Evolutionary conservation across 2,329 filamentous ascomycete species (phyloP), one percentile per base, ranked within the genome.

Genomic region (Keithomyces neogunnii): DNA sequence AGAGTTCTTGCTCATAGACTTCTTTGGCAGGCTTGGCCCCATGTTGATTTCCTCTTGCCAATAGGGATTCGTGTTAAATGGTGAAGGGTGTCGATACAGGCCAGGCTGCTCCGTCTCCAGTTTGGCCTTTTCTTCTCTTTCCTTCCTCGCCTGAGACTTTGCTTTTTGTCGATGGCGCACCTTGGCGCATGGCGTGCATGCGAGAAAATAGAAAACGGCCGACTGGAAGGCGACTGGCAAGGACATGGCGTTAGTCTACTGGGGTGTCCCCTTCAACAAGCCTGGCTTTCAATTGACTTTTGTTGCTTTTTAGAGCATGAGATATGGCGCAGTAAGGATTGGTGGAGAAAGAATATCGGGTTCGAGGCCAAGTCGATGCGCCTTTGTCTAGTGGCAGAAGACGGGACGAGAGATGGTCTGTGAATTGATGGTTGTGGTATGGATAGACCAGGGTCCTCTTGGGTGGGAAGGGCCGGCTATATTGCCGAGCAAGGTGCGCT

Each of bases 31-130:
- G 3, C 81, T 82, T 2, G 91, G 91, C 0, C 91, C 91, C 69
- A 91, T 78, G 55, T 75, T 76, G 57, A 96, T 95, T 68, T 96
- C 91, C 63, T 93, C 87, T 33, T 79, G 74, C 91, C 91, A 96
- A 69, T 88, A 89, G 10, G 86, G 85, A 62, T 96, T 96, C 31
- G 89, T 95, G 62, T 84, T 85, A 60, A 89, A 93, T 1, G 89
- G 88, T 44, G 83, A 81, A 2, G 86, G 90, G 61, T 96, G 90
- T 48, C 82, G 77, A 66, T 95, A 93, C 9, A 82, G 68, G 40
- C 80, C 81, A 0, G 88, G 88, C 64, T 90, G 81, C 57, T 89
- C 81, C 50, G 77, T 78, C 59, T 86, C 80, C 52, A 84, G 68
- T 53, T 75, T 80, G 45, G 78, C 76, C 65, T 86, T 85, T 58